phyloP scores from a whole-genome alignment of 2,329 filamentous ascomycete genomes.

The Nannizzia gypsea region DNA sequence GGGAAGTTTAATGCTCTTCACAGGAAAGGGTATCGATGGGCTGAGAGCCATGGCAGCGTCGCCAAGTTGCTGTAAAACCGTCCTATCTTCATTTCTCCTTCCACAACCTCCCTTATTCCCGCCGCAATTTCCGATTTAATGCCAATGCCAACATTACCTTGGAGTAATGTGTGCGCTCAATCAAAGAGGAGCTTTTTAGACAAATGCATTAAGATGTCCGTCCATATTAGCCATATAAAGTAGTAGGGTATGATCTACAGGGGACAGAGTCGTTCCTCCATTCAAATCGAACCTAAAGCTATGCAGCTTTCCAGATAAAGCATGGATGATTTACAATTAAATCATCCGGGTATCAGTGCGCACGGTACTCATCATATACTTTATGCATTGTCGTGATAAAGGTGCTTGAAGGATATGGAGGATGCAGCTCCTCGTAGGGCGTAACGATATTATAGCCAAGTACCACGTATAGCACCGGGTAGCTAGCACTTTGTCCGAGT shows the following conservation, averaged over 20 bases:
- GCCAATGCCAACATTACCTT: neutral
- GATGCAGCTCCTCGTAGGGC: neutral
- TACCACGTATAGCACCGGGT: neutral
- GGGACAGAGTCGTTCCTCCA: neutral
- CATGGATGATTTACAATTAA: neutral
- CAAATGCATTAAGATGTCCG: neutral
- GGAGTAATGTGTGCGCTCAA: neutral
- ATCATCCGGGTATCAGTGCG: neutral
- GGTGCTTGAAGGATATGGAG: neutral
- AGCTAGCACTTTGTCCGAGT: neutral
- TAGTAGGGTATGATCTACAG: neutral
- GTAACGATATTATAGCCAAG: neutral
- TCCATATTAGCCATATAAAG: neutral
- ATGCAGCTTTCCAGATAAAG: neutral
- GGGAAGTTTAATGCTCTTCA: neutral
- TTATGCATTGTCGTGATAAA: neutral
- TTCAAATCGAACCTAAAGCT: neutral
- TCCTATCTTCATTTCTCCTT: neutral
- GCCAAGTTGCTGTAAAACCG: neutral
- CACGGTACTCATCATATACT: neutral
- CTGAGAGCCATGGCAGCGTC: neutral
- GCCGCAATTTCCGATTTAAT: neutral
- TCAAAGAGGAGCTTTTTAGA: neutral
- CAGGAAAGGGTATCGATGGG: constrained; percentile 2
- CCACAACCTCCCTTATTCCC: neutral